Evolutionary conservation across 2,329 filamentous ascomycete genomes (phyloP).

Genomic region (Talaromyces sp.): DNA sequence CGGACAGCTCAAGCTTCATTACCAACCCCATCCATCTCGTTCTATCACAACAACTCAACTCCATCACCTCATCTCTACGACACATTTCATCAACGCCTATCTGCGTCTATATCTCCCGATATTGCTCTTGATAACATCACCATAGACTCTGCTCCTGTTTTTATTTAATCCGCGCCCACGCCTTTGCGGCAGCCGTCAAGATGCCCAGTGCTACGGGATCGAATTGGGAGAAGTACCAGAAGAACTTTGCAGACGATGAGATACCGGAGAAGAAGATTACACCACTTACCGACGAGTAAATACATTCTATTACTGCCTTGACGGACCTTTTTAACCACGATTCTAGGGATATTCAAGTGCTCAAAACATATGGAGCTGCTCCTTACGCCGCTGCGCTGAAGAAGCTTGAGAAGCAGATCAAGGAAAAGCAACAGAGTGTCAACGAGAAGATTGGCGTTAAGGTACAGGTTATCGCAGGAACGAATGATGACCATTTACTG

Average conservation of each 20-base stretch:
- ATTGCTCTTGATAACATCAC: neutral
- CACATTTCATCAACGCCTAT: neutral
- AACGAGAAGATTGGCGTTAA: constrained; percentile 89
- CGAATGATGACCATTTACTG: constrained; percentile 24
- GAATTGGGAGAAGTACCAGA: constrained; percentile 99
- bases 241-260: constrained; percentile 95
- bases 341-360: constrained; percentile 90
- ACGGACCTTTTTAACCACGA: constrained; percentile 24
- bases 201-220: constrained; percentile 92
- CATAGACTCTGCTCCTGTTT: neutral
- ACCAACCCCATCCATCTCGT: constrained; percentile 23
- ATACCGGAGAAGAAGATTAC: constrained; percentile 99
- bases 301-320: constrained; percentile 20
- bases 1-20: constrained; percentile 27
- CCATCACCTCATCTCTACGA: neutral
- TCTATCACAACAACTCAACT: constrained; percentile 3
- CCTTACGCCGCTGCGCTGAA: constrained; percentile 91
- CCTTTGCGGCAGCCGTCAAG: constrained; percentile 35
- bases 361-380: constrained; percentile 97
- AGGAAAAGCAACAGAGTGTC: constrained; percentile 95
- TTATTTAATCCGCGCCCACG: constrained; percentile 1
- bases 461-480: constrained; percentile 26
- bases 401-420: constrained; percentile 98
- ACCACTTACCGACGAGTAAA: constrained; percentile 91
- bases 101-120: neutral